Conservation (phyloP, 2,329 filamentous ascomycete species). For the Chrysoporthe cubensis region DNA sequence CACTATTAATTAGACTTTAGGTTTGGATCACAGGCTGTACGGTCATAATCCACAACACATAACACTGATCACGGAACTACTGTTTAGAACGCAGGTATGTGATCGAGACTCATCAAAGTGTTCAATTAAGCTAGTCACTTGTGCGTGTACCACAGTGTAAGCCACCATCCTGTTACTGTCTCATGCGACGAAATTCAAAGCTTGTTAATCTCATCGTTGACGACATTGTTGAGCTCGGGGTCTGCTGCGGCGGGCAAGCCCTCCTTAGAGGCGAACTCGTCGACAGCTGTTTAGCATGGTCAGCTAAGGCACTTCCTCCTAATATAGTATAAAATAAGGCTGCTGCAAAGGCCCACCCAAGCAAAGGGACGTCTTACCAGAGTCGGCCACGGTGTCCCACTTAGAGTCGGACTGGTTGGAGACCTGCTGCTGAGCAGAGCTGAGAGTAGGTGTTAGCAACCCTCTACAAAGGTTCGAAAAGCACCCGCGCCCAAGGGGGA, state of each 20-base stretch:
- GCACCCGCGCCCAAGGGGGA: too few relatives aligned
- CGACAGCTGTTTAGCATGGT: constrained; percentile 34
- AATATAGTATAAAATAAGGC: neutral
- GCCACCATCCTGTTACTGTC: too few relatives aligned
- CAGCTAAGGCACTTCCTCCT: constrained; percentile 1
- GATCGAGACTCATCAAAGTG: too few relatives aligned
- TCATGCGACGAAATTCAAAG: constrained; percentile 7
- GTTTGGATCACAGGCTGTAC: too few relatives aligned
- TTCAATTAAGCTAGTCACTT: too few relatives aligned
- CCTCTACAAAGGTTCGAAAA: too few relatives aligned
- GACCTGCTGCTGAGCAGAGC: constrained; percentile 38
- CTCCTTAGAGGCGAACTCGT: constrained; percentile 40
- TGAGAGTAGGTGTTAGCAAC: constrained; percentile 17
- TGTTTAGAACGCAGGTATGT: too few relatives aligned
- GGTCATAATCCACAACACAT: too few relatives aligned
- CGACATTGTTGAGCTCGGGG: constrained; percentile 41
- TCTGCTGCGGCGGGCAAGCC: constrained; percentile 38
- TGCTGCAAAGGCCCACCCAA: too few relatives aligned
- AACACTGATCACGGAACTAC: too few relatives aligned
- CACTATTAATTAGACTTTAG: too few relatives aligned
- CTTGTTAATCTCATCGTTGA: constrained; percentile 42
- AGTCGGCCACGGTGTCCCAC: constrained; percentile 40
- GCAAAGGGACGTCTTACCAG: constrained; percentile 31
- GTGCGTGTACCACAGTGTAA: too few relatives aligned
- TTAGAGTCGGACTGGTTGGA: constrained; percentile 36